Evolutionary conservation across 495 filamentous ascomycete species (phyloP).

Genomic region (Neurospora sp.): DNA sequence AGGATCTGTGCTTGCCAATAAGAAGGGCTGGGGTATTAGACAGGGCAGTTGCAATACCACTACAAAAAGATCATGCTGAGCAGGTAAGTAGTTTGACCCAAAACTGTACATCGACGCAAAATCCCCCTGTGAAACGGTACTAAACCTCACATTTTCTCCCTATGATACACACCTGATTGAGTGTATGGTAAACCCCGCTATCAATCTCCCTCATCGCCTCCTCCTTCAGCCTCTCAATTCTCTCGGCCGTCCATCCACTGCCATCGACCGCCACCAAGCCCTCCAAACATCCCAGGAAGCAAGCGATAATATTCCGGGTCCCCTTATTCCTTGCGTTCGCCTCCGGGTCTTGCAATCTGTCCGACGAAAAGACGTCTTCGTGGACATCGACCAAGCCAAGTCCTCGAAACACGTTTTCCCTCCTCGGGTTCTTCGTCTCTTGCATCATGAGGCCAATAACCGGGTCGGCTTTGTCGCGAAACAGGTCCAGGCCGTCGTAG

Average conservation of each 20-base stretch:
- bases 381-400: conserved; percentile 7
- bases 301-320: conserved; percentile 10
- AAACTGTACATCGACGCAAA: too few relatives aligned
- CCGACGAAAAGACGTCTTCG: conserved; percentile 14
- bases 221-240: conserved; percentile 3
- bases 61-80: background rate
- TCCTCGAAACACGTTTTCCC: conserved; percentile 2
- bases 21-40: background rate
- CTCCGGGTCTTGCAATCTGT: conserved; percentile 6
- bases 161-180: conserved; percentile 11
- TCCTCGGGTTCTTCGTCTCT: background rate
- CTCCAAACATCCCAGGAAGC: conserved; percentile 10
- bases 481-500: conserved; percentile 6
- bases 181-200: conserved; percentile 9
- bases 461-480: background rate
- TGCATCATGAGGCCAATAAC: conserved; percentile 11
- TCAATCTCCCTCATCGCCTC: conserved; percentile 8
- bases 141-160: conserved; percentile 1
- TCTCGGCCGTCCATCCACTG: conserved; percentile 8
- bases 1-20: background rate
- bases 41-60: background rate
- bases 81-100: too few relatives aligned
- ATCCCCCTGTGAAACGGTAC: too few relatives aligned
- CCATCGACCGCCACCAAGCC: conserved; percentile 6
- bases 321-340: conserved; percentile 4